Conservation (phyloP, 1,284 basidiomycete genomes). For the Grifola frondosa region DNA sequence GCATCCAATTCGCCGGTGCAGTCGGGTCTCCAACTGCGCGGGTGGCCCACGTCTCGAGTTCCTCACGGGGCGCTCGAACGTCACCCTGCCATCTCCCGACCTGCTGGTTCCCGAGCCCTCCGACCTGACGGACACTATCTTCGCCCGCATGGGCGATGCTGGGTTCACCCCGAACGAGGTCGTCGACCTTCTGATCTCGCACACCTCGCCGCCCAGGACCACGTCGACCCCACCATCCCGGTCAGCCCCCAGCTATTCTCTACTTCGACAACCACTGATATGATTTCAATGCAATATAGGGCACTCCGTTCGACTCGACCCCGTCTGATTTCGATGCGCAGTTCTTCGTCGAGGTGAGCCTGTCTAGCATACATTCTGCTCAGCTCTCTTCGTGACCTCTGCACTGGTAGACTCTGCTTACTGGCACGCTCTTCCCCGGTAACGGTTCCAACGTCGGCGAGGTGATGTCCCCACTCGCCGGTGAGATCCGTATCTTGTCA, state of each 20-base stretch:
- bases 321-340: conserved; percentile 38
- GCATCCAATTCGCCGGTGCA: conserved; percentile 44
- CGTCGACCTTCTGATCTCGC: conserved; percentile 38
- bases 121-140: conserved; percentile 31
- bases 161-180: conserved; percentile 39
- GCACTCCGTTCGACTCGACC: conserved; percentile 42
- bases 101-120: conserved; percentile 34
- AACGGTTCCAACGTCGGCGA: conserved; percentile 36
- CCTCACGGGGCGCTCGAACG: conserved; percentile 34
- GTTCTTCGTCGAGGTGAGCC: conserved; percentile 39
- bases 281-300: conserved; percentile 10
- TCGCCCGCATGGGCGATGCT: conserved; percentile 39
- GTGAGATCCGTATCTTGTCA: conserved; percentile 42
- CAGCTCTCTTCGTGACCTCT: background rate
- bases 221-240: conserved; percentile 35
- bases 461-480: conserved; percentile 33
- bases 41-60: conserved; percentile 38
- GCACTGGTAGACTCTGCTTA: conserved; percentile 28
- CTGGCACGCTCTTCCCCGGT: conserved; percentile 35
- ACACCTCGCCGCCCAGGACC: conserved; percentile 40
- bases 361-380: background rate
- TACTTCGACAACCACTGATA: background rate
- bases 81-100: conserved; percentile 29
- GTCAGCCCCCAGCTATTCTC: background rate
- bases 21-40: conserved; percentile 39